phyloP scores from a whole-genome alignment of 2,329 filamentous ascomycete species.

The Geosmithia morbida region DNA sequence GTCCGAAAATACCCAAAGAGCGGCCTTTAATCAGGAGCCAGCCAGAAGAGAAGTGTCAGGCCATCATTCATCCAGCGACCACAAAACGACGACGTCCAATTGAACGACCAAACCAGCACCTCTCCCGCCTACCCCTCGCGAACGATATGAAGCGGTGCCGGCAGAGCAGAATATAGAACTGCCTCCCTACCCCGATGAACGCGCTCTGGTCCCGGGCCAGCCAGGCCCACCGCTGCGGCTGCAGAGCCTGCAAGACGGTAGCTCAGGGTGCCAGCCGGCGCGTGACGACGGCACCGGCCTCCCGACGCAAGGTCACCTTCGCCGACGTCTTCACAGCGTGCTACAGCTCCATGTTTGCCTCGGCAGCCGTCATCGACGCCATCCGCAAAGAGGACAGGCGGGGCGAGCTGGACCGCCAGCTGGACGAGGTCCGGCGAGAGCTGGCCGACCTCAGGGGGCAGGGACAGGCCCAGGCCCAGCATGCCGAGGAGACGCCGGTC shows the following conservation, averaged over 20 bases:
- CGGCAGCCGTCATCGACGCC: slow-evolving; percentile 48
- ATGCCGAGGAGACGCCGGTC: slow-evolving; percentile 2
- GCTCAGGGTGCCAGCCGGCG: slow-evolving; percentile 32
- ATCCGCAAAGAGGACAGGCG: slow-evolving; percentile 41
- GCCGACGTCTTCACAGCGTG: slow-evolving; percentile 48
- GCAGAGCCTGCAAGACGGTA: slow-evolving; percentile 42
- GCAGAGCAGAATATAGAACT: neutral
- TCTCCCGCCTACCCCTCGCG: neutral
- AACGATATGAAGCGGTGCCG: neutral
- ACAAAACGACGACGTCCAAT: neutral
- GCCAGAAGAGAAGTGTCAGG: neutral
- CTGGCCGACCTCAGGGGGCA: slow-evolving; percentile 17
- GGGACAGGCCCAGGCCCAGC: neutral
- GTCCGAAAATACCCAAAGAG: neutral
- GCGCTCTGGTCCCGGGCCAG: slow-evolving; percentile 53
- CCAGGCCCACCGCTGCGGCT: slow-evolving; percentile 49
- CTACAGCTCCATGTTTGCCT: slow-evolving; percentile 54
- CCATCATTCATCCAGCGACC: neutral
- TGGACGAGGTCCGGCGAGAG: slow-evolving; percentile 38
- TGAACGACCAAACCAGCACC: neutral
- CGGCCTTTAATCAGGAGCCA: neutral
- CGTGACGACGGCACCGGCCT: slow-evolving; percentile 28
- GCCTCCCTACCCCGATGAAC: slow-evolving; percentile 11
- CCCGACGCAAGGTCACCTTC: slow-evolving; percentile 32
- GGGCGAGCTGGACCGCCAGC: slow-evolving; percentile 44